These are phyloP conservation scores for Puccinia horiana DNA, from an alignment of 1,284 basidiomycete species.

Conservation along the genomic window DNA sequence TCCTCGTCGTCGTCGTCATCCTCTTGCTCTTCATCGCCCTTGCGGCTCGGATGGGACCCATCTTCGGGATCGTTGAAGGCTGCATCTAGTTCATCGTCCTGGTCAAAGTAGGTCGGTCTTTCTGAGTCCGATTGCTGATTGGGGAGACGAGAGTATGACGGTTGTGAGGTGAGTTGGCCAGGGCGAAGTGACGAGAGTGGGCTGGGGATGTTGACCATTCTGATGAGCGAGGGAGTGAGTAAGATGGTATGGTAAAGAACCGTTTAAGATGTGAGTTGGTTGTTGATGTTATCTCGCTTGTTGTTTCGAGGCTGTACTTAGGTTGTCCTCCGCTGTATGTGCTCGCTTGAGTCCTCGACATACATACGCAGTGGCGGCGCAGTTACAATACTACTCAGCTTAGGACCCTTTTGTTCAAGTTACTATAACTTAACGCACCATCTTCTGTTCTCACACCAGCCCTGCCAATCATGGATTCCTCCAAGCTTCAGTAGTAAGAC, in stretches of 20 bases:
- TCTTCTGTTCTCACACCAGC: too few species aligned
- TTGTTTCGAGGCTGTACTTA: too few species aligned
- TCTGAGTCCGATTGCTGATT: background rate
- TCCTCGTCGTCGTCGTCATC: conserved; percentile 3
- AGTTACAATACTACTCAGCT: too few species aligned
- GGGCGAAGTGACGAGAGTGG: conserved; percentile 12
- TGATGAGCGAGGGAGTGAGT: background rate
- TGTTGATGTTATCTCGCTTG: too few species aligned
- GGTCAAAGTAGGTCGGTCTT: conserved; percentile 8
- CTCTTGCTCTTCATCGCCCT: conserved; percentile 13
- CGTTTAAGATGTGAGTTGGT: too few species aligned
- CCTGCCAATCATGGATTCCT: too few species aligned
- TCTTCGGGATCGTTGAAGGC: conserved; percentile 37
- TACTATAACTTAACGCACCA: too few species aligned
- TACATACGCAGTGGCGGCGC: too few species aligned
- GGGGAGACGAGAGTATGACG: conserved; percentile 11
- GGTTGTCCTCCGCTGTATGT: too few species aligned
- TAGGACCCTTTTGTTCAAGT: too few species aligned
- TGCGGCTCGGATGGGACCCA: background rate
- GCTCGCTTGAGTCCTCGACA: too few species aligned
- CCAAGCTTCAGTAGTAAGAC: too few species aligned
- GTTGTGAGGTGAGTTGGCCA: background rate
- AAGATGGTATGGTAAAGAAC: background rate
- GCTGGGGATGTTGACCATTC: background rate
- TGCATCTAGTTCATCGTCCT: conserved; percentile 47